Percentiles rank a stretch among this genome's conserved stretches.
Evolutionary conservation across 2,329 filamentous ascomycete species (phyloP).

Genomic region (Xylariales sp.): DNA sequence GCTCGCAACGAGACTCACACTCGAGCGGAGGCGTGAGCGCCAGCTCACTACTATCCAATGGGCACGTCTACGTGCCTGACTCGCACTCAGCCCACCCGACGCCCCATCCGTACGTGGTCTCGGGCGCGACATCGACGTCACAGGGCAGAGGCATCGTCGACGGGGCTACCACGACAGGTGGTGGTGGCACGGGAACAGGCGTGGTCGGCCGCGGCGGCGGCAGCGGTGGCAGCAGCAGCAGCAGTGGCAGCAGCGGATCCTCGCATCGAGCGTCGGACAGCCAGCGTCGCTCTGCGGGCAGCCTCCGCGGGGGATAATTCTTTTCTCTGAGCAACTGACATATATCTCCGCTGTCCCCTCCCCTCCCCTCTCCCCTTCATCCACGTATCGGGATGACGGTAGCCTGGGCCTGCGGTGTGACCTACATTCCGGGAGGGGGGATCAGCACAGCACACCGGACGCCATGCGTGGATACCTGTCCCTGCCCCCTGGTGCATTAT

Average conservation of each 20-base stretch:
- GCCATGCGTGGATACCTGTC: background rate
- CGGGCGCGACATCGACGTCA: conserved; percentile 28
- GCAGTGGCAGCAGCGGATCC: conserved; percentile 39
- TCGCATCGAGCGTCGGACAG: conserved; percentile 44
- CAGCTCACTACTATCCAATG: conserved; percentile 48
- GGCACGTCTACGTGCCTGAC: conserved; percentile 51
- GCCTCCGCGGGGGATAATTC: conserved; percentile 48
- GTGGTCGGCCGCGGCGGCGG: conserved; percentile 7
- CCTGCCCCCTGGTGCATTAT: background rate
- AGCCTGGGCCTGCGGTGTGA: conserved; percentile 42
- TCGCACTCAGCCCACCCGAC: conserved; percentile 42
- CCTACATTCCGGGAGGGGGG: conserved; percentile 20
- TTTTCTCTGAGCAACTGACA: conserved; percentile 16
- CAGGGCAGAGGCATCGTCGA: conserved; percentile 37
- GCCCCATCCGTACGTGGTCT: conserved; percentile 41
- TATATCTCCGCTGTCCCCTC: conserved; percentile 27
- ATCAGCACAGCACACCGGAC: background rate
- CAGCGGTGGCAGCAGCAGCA: conserved; percentile 34
- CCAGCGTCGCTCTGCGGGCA: conserved; percentile 50
- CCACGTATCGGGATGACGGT: conserved; percentile 41
- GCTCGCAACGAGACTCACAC: conserved; percentile 42
- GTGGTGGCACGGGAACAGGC: background rate
- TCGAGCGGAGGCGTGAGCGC: conserved; percentile 42
- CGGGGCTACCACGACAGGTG: conserved; percentile 28
- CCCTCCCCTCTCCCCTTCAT: conserved; percentile 33